Percentiles rank a stretch among this genome's conserved stretches.
Conservation (phyloP, 441 rosid species). For the Aquilaria agallochum region DNA sequence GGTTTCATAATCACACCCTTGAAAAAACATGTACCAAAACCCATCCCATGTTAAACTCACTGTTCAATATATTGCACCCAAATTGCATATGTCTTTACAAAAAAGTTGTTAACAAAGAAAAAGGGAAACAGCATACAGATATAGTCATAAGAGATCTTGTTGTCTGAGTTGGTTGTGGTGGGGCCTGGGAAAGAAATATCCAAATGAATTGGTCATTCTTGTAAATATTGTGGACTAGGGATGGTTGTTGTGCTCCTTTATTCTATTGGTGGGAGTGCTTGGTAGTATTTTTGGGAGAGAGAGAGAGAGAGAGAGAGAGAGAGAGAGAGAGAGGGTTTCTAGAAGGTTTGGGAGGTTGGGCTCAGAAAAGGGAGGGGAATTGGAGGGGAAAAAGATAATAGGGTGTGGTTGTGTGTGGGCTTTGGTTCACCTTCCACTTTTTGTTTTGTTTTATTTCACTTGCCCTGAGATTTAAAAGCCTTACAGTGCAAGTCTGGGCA, state of each 20-base stretch:
- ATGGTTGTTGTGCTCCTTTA: constrained; percentile 49
- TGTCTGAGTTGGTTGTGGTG: constrained; percentile 24
- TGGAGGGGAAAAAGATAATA: constrained; percentile 23
- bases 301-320: constrained; percentile 22
- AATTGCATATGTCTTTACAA: not conserved
- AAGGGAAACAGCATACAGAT: not conserved
- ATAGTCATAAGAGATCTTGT: not conserved
- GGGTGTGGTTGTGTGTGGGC: constrained; percentile 60
- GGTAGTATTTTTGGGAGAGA: too few species aligned
- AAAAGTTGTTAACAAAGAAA: not conserved
- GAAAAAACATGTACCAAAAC: constrained; percentile 33
- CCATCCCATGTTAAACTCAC: constrained; percentile 4
- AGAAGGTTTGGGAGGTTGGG: constrained; percentile 52
- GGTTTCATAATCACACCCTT: constrained; percentile 35
- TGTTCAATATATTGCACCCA: not conserved
- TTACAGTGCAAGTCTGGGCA: constrained; percentile 52
- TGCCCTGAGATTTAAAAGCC: constrained; percentile 12
- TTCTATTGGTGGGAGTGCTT: constrained; percentile 30
- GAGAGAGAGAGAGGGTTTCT: constrained; percentile 37
- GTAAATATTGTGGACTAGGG: constrained; percentile 15
- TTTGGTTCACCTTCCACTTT: constrained; percentile 69
- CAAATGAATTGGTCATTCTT: constrained; percentile 28
- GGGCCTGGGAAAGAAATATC: constrained; percentile 22
- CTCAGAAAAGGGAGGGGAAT: constrained; percentile 16
- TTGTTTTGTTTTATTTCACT: not conserved